phyloP scores from a whole-genome alignment of 1,284 basidiomycete genomes.

The Leucoagaricus sp. region DNA sequence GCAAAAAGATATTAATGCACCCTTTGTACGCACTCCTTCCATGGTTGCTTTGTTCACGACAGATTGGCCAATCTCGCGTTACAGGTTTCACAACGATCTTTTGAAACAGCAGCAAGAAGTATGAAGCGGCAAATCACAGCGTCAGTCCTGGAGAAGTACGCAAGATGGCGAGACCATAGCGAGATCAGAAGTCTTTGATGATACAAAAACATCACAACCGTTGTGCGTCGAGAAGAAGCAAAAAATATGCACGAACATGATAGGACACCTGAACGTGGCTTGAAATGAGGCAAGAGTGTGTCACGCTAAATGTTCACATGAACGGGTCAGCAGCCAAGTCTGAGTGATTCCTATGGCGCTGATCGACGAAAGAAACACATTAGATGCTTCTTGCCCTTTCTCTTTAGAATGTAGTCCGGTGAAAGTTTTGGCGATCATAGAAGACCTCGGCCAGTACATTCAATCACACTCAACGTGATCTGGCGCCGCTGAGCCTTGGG shows the following conservation, averaged over 20 bases:
- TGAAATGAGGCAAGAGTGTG: neutral
- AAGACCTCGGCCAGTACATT: neutral
- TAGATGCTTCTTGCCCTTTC: neutral
- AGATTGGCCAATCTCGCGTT: neutral
- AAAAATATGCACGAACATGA: neutral
- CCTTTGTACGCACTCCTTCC: slow-evolving; percentile 48
- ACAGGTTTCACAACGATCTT: slow-evolving; percentile 77
- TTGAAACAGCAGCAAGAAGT: slow-evolving; percentile 72
- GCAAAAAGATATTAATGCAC: slow-evolving; percentile 81
- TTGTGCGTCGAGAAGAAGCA: neutral
- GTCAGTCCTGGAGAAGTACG: slow-evolving; percentile 73
- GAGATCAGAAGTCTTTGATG: slow-evolving; percentile 24
- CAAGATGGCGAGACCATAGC: slow-evolving; percentile 53
- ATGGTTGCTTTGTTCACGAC: neutral
- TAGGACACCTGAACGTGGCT: neutral
- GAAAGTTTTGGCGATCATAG: neutral
- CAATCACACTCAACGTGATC: neutral
- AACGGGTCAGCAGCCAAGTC: neutral
- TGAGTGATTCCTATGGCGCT: neutral
- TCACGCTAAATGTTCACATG: slow-evolving; percentile 6
- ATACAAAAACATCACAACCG: neutral
- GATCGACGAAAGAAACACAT: neutral
- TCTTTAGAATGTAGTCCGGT: neutral
- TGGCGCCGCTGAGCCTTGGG: slow-evolving; percentile 1
- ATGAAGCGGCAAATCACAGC: slow-evolving; percentile 87